Conservation (phyloP, 768 basidiomycete species). For the Lentinula guzmanii region DNA sequence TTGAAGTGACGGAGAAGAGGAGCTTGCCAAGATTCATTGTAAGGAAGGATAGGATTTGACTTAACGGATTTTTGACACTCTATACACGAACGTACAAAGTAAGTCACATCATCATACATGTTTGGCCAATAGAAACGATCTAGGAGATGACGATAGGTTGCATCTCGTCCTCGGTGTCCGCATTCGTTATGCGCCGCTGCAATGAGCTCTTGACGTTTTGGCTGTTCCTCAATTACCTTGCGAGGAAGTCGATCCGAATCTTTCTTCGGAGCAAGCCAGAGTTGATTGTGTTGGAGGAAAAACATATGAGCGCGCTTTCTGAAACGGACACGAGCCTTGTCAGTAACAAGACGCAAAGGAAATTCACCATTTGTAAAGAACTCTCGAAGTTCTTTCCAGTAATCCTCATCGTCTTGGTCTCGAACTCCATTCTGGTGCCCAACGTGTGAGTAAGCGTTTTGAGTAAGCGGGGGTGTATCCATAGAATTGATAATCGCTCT, state of each 20-base stretch:
- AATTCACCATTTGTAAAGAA: constrained; percentile 6
- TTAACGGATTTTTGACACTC: constrained; percentile 22
- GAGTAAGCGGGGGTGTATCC: not conserved
- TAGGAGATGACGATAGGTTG: constrained; percentile 9
- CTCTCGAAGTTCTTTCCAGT: constrained; percentile 12
- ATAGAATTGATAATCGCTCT: not conserved
- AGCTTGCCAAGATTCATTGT: constrained; percentile 12
- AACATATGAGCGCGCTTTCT: constrained; percentile 7
- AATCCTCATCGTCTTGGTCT: not conserved
- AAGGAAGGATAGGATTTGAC: constrained; percentile 14
- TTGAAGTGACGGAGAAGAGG: constrained; percentile 19
- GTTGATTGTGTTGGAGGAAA: constrained; percentile 12
- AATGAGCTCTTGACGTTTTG: constrained; percentile 12
- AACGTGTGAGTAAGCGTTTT: not conserved
- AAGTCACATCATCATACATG: constrained; percentile 21
- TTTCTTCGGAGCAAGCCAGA: constrained; percentile 14
- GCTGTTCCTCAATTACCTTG: constrained; percentile 15
- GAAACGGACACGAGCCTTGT: constrained; percentile 4
- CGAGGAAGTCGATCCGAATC: constrained; percentile 10
- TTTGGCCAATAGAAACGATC: constrained; percentile 30
- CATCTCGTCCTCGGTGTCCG: constrained; percentile 24
- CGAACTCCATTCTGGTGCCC: not conserved
- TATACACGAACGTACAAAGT: constrained; percentile 24
- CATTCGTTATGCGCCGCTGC: constrained; percentile 17
- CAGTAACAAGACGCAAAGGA: not conserved